Evolutionary conservation across 495 filamentous ascomycete genomes (phyloP).

Genomic region (Lichina pygmaea): DNA sequence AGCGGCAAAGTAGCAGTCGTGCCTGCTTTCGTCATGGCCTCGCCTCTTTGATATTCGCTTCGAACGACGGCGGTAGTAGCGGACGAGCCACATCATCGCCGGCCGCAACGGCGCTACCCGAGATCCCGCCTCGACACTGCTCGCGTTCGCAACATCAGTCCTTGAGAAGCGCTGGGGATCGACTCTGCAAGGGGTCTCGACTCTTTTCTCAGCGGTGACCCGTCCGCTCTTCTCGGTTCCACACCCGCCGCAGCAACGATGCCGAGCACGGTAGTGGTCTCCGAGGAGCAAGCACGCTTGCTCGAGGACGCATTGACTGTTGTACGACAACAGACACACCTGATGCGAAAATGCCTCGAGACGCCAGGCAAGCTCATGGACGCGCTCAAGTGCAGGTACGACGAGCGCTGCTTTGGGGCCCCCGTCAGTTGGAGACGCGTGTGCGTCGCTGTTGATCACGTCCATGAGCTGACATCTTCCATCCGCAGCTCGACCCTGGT

Average conservation of each 20-base stretch:
- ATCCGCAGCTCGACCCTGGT: constrained; percentile 67
- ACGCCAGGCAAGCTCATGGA: constrained; percentile 98
- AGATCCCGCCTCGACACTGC: no score
- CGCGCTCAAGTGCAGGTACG: constrained; percentile 92
- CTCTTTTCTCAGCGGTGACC: no score
- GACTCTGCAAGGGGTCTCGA: no score
- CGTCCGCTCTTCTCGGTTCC: no score
- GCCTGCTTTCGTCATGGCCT: no score
- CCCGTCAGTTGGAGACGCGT: not conserved
- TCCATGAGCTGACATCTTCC: not conserved
- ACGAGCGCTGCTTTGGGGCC: not conserved
- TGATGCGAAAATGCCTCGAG: constrained; percentile 95
- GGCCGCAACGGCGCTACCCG: no score
- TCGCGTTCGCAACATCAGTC: no score
- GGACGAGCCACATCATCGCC: no score
- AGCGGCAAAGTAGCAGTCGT: no score
- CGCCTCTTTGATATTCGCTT: no score
- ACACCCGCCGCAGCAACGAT: constrained; percentile 13
- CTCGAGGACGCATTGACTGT: constrained; percentile 91
- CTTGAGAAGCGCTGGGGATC: no score
- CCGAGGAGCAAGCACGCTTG: constrained; percentile 74
- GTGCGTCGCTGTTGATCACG: constrained; percentile 1
- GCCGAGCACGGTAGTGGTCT: constrained; percentile 28
- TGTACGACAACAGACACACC: constrained; percentile 78
- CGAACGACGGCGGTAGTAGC: no score